Percentiles rank a stretch among this genome's conserved stretches.
These are phyloP conservation scores for Podospora tetraspora DNA, from an alignment of 495 filamentous ascomycete species.

Conservation along the genomic window DNA sequence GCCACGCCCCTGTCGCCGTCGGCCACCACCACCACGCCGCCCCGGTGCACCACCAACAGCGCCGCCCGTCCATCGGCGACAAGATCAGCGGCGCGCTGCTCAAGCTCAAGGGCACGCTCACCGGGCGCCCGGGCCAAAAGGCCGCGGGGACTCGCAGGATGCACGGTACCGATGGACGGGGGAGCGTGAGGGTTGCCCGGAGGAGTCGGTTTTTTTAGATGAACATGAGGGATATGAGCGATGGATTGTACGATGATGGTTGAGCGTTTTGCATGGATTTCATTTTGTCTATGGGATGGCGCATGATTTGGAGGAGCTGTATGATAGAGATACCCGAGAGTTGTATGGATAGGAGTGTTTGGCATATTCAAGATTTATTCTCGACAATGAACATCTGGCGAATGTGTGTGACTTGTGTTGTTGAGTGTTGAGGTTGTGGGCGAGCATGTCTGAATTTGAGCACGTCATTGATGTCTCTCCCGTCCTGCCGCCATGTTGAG, in stretches of 20 bases:
- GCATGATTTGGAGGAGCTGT: neutral
- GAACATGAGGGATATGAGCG: neutral
- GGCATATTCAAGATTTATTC: neutral
- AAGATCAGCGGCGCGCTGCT: slow-evolving; percentile 65
- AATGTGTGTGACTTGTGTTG: neutral
- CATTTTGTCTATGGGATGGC: neutral
- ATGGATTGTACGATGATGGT: neutral
- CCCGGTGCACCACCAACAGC: slow-evolving; percentile 49
- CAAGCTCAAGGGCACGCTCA: slow-evolving; percentile 59
- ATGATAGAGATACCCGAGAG: neutral
- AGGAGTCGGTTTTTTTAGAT: slow-evolving; percentile 16
- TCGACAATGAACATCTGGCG: neutral
- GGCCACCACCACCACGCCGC: slow-evolving; percentile 25
- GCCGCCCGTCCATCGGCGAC: slow-evolving; percentile 56
- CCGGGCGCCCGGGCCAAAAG: slow-evolving; percentile 57
- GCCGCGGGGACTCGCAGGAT: slow-evolving; percentile 67
- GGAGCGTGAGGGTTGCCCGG: slow-evolving; percentile 17
- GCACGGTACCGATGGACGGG: slow-evolving; percentile 65
- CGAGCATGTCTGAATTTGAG: too few species aligned
- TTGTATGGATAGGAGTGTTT: neutral
- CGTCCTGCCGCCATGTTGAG: too few species aligned
- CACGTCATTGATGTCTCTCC: too few species aligned
- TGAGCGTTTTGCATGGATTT: neutral
- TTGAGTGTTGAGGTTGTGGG: neutral
- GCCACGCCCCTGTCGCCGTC: neutral